Percentiles rank a stretch among this genome's conserved stretches.
These are phyloP conservation scores for Chenopodium suecicum DNA, from an alignment of 148 eudicot species.

Conservation along the genomic window DNA sequence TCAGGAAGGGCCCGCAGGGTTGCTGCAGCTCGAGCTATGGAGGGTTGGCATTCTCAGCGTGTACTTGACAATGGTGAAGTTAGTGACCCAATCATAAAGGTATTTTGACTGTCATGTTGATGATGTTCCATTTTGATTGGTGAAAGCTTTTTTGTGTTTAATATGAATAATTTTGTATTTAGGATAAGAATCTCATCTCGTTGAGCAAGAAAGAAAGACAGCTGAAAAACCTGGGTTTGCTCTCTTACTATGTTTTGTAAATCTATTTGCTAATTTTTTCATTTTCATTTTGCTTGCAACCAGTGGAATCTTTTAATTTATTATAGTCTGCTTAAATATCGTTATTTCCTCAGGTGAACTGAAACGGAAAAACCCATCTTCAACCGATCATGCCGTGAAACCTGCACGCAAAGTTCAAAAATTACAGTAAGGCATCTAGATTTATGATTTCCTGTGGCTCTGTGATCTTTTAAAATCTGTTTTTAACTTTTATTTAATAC, in stretches of 20 bases:
- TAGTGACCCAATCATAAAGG: slow-evolving; percentile 67
- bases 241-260: slow-evolving; percentile 1
- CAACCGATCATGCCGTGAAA: slow-evolving; percentile 55
- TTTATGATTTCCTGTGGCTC: too few relatives aligned
- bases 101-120: slow-evolving; percentile 13
- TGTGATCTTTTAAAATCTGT: neutral
- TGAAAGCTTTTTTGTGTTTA: neutral
- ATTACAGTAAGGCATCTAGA: slow-evolving; percentile 51
- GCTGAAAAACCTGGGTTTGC: slow-evolving; percentile 68
- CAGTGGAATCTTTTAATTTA: neutral
- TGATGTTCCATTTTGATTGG: slow-evolving; percentile 9
- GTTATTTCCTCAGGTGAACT: slow-evolving; percentile 48
- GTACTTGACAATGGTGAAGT: slow-evolving; percentile 88
- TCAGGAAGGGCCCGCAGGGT: slow-evolving; percentile 86
- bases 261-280: neutral
- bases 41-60: slow-evolving; percentile 93
- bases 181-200: slow-evolving; percentile 68
- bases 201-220: slow-evolving; percentile 68
- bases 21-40: slow-evolving; percentile 97
- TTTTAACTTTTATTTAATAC: neutral
- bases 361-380: slow-evolving; percentile 68
- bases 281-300: neutral
- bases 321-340: neutral
- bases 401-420: slow-evolving; percentile 47
- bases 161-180: neutral